Conservation (phyloP, 139 green algal species). For the Chlamydomonas sp. region DNA sequence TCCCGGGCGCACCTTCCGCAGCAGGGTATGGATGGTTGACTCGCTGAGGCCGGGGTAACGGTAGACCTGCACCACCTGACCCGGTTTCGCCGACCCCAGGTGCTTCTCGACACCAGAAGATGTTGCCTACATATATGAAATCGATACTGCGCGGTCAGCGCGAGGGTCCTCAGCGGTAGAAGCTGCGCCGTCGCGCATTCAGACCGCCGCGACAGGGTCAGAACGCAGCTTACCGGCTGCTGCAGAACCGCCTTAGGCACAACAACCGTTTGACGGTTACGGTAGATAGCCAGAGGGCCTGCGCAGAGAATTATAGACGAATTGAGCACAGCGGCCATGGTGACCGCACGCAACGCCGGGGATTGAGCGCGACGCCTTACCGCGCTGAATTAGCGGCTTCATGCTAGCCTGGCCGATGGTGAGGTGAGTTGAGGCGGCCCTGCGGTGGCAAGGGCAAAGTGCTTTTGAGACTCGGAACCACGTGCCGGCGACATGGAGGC, state of each 20-base stretch:
- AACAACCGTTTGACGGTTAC: slow-evolving; percentile 17
- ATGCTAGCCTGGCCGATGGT: slow-evolving; percentile 10
- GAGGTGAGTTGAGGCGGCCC: not conserved
- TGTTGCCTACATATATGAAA: not conserved
- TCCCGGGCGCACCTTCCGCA: slow-evolving; percentile 54
- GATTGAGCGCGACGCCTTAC: not conserved
- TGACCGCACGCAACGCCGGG: not conserved
- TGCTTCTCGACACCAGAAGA: not conserved
- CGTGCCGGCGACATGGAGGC: not conserved
- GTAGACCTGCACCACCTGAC: slow-evolving; percentile 87
- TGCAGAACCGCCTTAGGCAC: slow-evolving; percentile 31
- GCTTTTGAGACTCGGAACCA: not conserved
- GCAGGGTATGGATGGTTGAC: slow-evolving; percentile 74
- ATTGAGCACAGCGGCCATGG: not conserved
- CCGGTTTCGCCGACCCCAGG: slow-evolving; percentile 4
- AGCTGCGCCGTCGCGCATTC: not conserved
- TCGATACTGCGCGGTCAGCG: not conserved
- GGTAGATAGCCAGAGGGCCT: slow-evolving; percentile 10
- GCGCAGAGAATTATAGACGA: not conserved
- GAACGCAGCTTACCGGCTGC: slow-evolving; percentile 39
- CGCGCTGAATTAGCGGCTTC: not conserved
- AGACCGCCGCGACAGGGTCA: no score
- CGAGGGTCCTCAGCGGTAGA: not conserved
- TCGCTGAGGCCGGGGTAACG: slow-evolving; percentile 78
- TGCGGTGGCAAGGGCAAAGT: not conserved